phyloP scores from a whole-genome alignment of 805 yeast genomes.

The Teunomyces funiuensis region DNA sequence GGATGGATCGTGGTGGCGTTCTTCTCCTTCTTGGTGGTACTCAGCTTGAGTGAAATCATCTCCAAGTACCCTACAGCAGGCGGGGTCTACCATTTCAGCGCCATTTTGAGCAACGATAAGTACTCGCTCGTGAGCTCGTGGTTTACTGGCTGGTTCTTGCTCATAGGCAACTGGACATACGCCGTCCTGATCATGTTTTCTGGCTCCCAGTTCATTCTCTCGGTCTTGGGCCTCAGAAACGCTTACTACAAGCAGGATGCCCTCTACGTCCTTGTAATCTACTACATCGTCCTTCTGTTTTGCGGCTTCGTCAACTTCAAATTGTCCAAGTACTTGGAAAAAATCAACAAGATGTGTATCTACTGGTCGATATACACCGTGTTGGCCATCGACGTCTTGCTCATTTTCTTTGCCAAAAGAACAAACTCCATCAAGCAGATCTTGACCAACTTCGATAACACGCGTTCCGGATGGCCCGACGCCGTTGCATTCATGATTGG shows the following conservation, averaged over 20 bases:
- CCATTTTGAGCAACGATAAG: constrained; percentile 59
- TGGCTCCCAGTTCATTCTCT: constrained; percentile 71
- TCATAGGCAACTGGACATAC: constrained; percentile 78
- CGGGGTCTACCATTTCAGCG: constrained; percentile 75
- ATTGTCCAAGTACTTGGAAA: constrained; percentile 59
- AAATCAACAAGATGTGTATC: constrained; percentile 66
- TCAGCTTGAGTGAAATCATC: constrained; percentile 74
- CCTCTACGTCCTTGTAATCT: constrained; percentile 55
- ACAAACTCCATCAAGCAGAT: constrained; percentile 61
- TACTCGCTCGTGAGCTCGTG: constrained; percentile 63
- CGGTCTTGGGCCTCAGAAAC: constrained; percentile 63
- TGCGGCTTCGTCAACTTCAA: constrained; percentile 65
- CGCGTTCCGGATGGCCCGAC: constrained; percentile 74
- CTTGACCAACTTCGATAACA: constrained; percentile 65
- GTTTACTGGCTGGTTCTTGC: constrained; percentile 76
- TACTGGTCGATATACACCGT: constrained; percentile 75
- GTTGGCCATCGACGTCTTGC: constrained; percentile 60
- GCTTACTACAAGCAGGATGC: constrained; percentile 58
- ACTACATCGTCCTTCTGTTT: constrained; percentile 52
- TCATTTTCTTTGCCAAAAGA: constrained; percentile 55
- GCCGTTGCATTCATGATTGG: constrained; percentile 74
- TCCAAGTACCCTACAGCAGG: constrained; percentile 78
- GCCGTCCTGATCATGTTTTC: constrained; percentile 71
- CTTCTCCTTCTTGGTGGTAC: constrained; percentile 61
- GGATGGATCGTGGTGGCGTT: constrained; percentile 72